A percentile compares a stretch with the other conserved stretches of the same genome.
phyloP scores from a whole-genome alignment of 768 basidiomycete genomes.

The Hypsizygus marmoreus region DNA sequence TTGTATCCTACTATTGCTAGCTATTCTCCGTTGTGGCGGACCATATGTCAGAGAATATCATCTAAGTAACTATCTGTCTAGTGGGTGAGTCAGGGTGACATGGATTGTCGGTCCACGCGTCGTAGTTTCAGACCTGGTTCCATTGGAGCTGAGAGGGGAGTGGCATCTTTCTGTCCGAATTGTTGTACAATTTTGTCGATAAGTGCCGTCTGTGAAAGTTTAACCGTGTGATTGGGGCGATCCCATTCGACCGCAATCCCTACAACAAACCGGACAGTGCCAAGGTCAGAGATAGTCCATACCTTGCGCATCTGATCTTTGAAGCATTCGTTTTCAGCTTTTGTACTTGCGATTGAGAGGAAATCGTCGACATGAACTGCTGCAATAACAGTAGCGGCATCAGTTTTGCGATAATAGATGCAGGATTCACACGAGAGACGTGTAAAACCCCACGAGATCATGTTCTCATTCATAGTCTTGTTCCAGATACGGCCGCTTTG shows the following conservation, averaged over 20 bases:
- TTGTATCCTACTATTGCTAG: too few relatives aligned
- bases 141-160: constrained; percentile 25
- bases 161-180: constrained; percentile 17
- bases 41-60: too few relatives aligned
- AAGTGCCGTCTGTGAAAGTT: constrained; percentile 25
- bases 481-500: constrained; percentile 40
- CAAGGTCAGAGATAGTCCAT: constrained; percentile 35
- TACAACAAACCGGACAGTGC: constrained; percentile 23
- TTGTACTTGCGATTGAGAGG: constrained; percentile 17
- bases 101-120: not conserved
- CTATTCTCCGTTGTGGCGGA: too few relatives aligned
- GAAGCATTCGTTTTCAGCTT: constrained; percentile 19
- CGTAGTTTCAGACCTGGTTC: constrained; percentile 18
- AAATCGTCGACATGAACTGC: constrained; percentile 39
- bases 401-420: constrained; percentile 25
- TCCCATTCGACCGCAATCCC: constrained; percentile 34
- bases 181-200: constrained; percentile 24
- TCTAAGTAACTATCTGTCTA: too few relatives aligned
- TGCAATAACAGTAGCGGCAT: constrained; percentile 23
- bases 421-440: constrained; percentile 30
- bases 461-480: constrained; percentile 19
- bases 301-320: constrained; percentile 24
- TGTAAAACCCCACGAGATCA: constrained; percentile 31
- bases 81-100: too few relatives aligned
- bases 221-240: constrained; percentile 11